phyloP scores from a whole-genome alignment of 2,329 filamentous ascomycete genomes.

The Neofusicoccum laricinum region DNA sequence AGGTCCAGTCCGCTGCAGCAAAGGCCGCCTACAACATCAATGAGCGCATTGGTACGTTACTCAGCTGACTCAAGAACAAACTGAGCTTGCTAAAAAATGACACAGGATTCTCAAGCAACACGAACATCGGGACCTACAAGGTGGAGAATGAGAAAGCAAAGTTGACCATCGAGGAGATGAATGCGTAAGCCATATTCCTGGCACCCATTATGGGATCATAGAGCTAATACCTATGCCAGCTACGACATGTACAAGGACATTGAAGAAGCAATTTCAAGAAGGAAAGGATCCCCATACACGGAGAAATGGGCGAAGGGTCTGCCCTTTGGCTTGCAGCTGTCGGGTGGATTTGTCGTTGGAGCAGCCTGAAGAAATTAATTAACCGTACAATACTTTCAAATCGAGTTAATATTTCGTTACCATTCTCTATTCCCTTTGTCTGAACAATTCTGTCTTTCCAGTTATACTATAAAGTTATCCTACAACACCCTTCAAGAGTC shows the following conservation, averaged over 20 bases:
- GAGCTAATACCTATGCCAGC: background rate
- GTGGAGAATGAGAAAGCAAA: slow-evolving; percentile 61
- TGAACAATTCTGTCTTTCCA: too few species aligned
- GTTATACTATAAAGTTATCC: too few species aligned
- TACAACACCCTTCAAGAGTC: too few species aligned
- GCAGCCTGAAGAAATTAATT: background rate
- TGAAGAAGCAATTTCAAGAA: background rate
- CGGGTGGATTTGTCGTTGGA: background rate
- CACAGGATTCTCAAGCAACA: slow-evolving; percentile 58
- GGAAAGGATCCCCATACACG: background rate
- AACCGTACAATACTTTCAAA: too few species aligned
- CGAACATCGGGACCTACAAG: slow-evolving; percentile 54
- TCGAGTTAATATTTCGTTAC: too few species aligned
- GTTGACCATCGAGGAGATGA: slow-evolving; percentile 69
- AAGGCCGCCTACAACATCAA: slow-evolving; percentile 39
- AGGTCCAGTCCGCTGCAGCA: slow-evolving; percentile 37
- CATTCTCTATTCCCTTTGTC: too few species aligned
- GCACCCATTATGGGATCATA: too few species aligned
- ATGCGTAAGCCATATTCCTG: slow-evolving; percentile 44
- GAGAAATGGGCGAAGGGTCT: background rate
- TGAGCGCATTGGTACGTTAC: slow-evolving; percentile 41
- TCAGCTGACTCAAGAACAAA: too few species aligned
- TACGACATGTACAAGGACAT: slow-evolving; percentile 14
- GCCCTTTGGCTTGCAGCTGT: background rate
- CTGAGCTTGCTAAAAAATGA: background rate